Base-by-base conservation (phyloP, 1,139 yeast species). In the Blastobotrys ciferrii region DNA sequence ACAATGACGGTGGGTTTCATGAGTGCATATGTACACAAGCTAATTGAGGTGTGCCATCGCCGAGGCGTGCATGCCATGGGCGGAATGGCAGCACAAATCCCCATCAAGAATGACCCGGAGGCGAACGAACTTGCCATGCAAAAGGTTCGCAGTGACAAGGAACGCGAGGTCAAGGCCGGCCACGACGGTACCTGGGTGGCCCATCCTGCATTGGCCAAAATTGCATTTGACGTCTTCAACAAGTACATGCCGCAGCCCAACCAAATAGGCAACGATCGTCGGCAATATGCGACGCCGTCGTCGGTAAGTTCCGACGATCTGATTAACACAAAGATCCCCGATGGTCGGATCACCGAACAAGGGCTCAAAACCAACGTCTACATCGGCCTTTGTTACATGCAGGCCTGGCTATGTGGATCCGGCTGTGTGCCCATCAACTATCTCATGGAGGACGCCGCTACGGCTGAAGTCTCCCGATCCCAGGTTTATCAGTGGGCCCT, bases 101-200 rank as follows among this genome's bases (percentile, higher is more conserved):
- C 91, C 51, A 81, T 83, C 69, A 84, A 84, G 72, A 74, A 76
- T 54, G 88, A 84, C 61, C 75, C 76, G 42, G 77, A 71, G 51
- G 81, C 84, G 61, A 84, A 84, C 72, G 74, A 71, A 62, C 71
- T 71, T 48, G 89, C 88, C 43, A 80, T 84, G 81, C 82, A 80
- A 57, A 82, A 82, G 56, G 91, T 84, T 50, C 76, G 80, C 60
- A 79, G 76, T 63, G 91, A 84, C 69, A 84, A 84, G 72, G 73
- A 81, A 60, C 76, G 92, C 59, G 94, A 85, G 68, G 92, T 80
- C 45, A 67, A 73, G 52, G 83, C 85, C 49, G 91, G 89, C 48
- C 85, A 86, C 66, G 89, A 84, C 68, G 86, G 89, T 46, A 82
- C 89, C 63, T 84, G 91, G 89, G 84, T 84, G 62, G 89, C 89